These are phyloP conservation scores for Sphagnum contortum DNA, from an alignment of 225 moss, liverwort and hornwort species.

Conservation along the genomic window DNA sequence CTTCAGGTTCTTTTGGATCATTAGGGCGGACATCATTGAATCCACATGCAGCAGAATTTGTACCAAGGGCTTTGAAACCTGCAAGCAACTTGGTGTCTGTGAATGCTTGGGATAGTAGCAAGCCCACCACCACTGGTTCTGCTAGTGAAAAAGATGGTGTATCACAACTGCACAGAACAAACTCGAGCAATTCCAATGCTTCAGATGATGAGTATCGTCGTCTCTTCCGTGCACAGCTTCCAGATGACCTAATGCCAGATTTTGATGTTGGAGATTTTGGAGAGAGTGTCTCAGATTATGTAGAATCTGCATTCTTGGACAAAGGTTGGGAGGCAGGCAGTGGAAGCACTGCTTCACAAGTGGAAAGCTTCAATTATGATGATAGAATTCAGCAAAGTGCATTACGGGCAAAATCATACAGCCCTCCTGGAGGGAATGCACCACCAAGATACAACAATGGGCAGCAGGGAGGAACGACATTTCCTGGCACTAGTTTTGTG, in stretches of 20 bases:
- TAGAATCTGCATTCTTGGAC: constrained; percentile 14
- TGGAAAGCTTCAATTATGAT: constrained; percentile 24
- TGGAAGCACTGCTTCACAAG: constrained; percentile 20
- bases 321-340: background rate
- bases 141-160: constrained; percentile 12
- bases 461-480: constrained; percentile 19
- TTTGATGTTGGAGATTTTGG: constrained; percentile 40
- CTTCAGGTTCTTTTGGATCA: constrained; percentile 12
- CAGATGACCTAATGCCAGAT: constrained; percentile 49
- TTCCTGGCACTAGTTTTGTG: constrained; percentile 21
- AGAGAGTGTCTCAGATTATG: constrained; percentile 20
- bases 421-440: constrained; percentile 14
- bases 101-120: constrained; percentile 14
- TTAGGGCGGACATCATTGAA: constrained; percentile 31
- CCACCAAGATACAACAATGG: constrained; percentile 14
- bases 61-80: constrained; percentile 28
- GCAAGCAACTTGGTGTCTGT: background rate
- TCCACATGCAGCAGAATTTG: constrained; percentile 48
- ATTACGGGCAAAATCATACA: constrained; percentile 17
- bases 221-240: constrained; percentile 46
- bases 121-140: constrained; percentile 1
- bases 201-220: constrained; percentile 50
- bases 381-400: constrained; percentile 18
- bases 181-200: constrained; percentile 49
- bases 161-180: constrained; percentile 34